Base-by-base conservation (phyloP, 176 grass and related monocot species). In the Ensete ventricosum region DNA sequence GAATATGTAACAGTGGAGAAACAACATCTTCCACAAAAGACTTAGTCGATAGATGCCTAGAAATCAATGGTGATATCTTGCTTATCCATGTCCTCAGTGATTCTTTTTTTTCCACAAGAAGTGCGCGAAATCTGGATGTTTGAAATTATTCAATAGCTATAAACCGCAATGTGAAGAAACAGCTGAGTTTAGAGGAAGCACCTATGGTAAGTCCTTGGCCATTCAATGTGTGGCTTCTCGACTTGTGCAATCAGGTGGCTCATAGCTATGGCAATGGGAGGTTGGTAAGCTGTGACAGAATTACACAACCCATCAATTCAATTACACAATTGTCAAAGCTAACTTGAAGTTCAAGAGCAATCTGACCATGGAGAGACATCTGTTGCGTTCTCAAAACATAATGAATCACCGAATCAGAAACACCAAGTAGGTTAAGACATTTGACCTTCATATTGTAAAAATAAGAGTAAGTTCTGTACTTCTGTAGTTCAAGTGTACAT, bases 171-270 rank as follows among this genome's bases (percentile, higher is more conserved):
- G 64, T 63, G 64, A 54, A 76, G 11, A 78, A 72, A 63, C 80
- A 34, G 1, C 52, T 50, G 27, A 34, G 13, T 23, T 34, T 53
- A 72, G 59, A 53, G 10, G 16, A 77, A 65, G 11, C 83, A 92
- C 90, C 94, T 97, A 52, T 97, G 94, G 65, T 78, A 87, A 75
- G 85, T 82, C 85, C 85, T 97, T 84, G 94, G 94, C 94, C 94
- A 97, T 80, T 93, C 88, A 88, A 97, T 93, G 76, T 85, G 87
- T 80, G 90, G 94, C 64, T 90, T 97, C 74, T 93, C 84, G 85
- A 97, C 90, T 86, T 93, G 94, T 81, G 94, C 85, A 78, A 97
- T 70, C 50, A 97, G 82, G 67, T 71, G 87, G 77, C 94, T 90
- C 83, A 97, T 81, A 79, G 82, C 79, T 51, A 97, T 88, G 14